Base-by-base conservation (phyloP, 2,329 filamentous ascomycete species). In the Penicillium sp. region DNA sequence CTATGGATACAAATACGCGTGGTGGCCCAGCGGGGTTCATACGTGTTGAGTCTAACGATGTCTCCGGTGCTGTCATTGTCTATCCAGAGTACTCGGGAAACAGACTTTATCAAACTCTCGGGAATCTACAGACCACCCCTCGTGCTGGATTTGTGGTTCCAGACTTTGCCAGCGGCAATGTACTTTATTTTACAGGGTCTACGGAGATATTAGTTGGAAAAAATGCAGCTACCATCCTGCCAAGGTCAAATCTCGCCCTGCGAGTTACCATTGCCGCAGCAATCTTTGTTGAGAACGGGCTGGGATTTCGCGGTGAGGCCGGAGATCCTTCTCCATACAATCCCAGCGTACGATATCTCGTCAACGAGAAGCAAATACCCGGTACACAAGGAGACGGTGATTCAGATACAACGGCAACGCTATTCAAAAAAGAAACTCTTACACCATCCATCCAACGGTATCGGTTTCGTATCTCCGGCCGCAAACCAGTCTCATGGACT, bases 11-110 rank as follows among this genome's bases (percentile, higher is more conserved):
- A 7, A 96, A 95, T 66, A 84, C 90, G 64, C 84, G 91, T 6
- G 91, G 91, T 35, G 91, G 91, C 0, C 79, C 85, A 1, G 78
- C 79, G 0, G 91, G 90, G 0, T 93, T 96, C 65, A 76, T 93
- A 18, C 81, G 90, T 23, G 77, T 93, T 8, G 69, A 86, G 1
- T 81, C 80, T 18, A 86, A 88, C 53, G 72, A 77, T 32, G 36
- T 56, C 40, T 66, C 58, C 23, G 71, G 70, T 3, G 75, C 75
- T 1, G 78, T 83, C 2, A 70, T 95, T 13, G 78, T 87, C 2
- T 96, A 90, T 71, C 91, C 91, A 0, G 91, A 96, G 68, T 95
- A 88, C 69, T 91, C 88, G 0, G 91, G 91, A 7, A 96, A 96
- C 70, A 79, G 89, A 14, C 75, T 94, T 0, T 96, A 95, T 64